Base-by-base conservation (phyloP, 208 protist species). In the Acanthamoeba healyi region DNA sequence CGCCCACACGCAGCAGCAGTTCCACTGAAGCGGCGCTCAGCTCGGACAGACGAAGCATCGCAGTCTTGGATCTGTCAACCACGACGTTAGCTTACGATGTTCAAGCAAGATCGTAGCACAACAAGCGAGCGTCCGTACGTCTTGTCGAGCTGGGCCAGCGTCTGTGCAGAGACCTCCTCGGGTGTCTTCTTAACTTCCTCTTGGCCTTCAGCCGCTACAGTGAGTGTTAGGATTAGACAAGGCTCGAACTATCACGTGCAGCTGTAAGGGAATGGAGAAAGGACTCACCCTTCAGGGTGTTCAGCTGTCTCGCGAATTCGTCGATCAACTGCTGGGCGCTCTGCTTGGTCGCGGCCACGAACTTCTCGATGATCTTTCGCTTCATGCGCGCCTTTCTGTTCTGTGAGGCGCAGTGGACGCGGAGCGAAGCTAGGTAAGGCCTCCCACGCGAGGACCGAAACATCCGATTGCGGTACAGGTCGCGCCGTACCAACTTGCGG, bases 371-470 rank as follows among this genome's bases (percentile, higher is more conserved):
- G 38, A 81, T 46, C 70, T 81, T 81, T 24, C 70, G 70, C 40
- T 81, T 81, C 70, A 81, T 81, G 36, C 70, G 70, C 40, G 70
- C 70, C 40, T 81, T 81, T 17, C 70, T 22, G 70, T 81, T 81
- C 65, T 74, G 65, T 24, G 65, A 26, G 65, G 24, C 17, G 63
- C 2, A 72, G 2, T 9, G 38, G 0, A 72, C 15, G 65, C n/a
- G 14, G n/a, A n/a, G 15, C 9, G 4, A 36, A 17, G 19, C n/a
- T 74, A 40, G n/a, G n/a, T n/a, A n/a, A n/a, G n/a, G n/a, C n/a
- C n/a, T n/a, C n/a, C n/a, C n/a, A n/a, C n/a, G n/a, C n/a, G n/a
- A n/a, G n/a, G n/a, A n/a, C n/a, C n/a, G n/a, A n/a, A 32, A n/a
- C 65, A 14, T 61, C 54, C n/a, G 22, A 22, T 9, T n/a, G 1